These are phyloP conservation scores for Dalbergia oliveri DNA, from an alignment of 306 rosid species.

Conservation along the genomic window DNA sequence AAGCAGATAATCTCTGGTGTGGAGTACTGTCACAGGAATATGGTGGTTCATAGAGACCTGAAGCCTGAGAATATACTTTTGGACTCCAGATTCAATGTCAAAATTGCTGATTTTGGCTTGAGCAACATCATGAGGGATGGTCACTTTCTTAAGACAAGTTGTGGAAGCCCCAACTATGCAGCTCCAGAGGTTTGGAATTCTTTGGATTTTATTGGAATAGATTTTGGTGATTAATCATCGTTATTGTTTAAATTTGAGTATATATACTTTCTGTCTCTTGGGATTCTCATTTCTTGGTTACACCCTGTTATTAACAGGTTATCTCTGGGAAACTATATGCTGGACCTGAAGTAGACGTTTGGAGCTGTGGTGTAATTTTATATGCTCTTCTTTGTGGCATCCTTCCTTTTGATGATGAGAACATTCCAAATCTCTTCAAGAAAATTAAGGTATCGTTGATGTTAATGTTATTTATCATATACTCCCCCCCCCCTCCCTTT, in stretches of 20 bases:
- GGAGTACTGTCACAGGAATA: constrained; percentile 96
- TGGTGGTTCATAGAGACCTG: constrained; percentile 95
- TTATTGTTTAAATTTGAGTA: neutral
- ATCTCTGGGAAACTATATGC: constrained; percentile 61
- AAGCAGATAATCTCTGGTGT: constrained; percentile 91
- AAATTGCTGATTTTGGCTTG: constrained; percentile 96
- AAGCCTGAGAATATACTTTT: constrained; percentile 93
- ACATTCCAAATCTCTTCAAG: constrained; percentile 79
- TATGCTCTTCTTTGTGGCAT: constrained; percentile 97
- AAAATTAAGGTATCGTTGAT: constrained; percentile 71
- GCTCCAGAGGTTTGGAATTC: constrained; percentile 83
- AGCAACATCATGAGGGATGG: constrained; percentile 98
- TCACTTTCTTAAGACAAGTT: constrained; percentile 93
- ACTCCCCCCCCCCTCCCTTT: neutral
- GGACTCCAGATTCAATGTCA: constrained; percentile 88
- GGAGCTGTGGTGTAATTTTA: constrained; percentile 84
- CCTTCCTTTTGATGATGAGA: constrained; percentile 92
- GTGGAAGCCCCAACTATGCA: constrained; percentile 98
- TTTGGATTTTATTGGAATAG: constrained; percentile 36
- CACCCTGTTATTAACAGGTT: constrained; percentile 44
- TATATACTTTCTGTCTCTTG: constrained; percentile 5
- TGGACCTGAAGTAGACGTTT: constrained; percentile 65
- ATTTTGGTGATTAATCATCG: neutral
- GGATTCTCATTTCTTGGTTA: constrained; percentile 33
- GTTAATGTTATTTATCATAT: constrained; percentile 5